Conservation (phyloP, 2,329 filamentous ascomycete species). For the Paracoccidioides lutzii region DNA sequence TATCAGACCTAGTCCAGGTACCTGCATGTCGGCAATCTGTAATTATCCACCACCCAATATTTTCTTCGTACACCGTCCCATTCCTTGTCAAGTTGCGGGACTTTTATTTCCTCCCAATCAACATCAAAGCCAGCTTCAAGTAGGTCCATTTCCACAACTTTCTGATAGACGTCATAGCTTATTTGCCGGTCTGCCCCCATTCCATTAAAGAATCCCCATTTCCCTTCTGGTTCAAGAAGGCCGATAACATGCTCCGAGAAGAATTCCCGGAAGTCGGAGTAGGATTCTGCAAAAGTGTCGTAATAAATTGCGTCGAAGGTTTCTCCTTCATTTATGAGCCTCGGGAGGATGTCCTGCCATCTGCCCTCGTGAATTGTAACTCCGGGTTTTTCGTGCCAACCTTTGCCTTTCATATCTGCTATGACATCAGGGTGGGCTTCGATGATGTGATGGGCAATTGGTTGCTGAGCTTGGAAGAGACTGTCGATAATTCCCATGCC, state of each 20-base stretch:
- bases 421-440: constrained; percentile 74
- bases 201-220: constrained; percentile 55
- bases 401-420: constrained; percentile 51
- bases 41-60: constrained; percentile 71
- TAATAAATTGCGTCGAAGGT: constrained; percentile 87
- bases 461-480: constrained; percentile 57
- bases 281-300: constrained; percentile 94
- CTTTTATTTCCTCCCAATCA: constrained; percentile 66
- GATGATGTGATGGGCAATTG: constrained; percentile 65
- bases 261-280: constrained; percentile 69
- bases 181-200: constrained; percentile 84
- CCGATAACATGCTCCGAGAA: constrained; percentile 78
- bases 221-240: constrained; percentile 46
- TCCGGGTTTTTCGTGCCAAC: constrained; percentile 51
- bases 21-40: constrained; percentile 32
- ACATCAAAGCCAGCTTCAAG: constrained; percentile 81
- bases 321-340: constrained; percentile 53
- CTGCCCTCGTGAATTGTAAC: constrained; percentile 53
- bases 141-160: constrained; percentile 81
- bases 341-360: constrained; percentile 70
- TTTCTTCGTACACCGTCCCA: constrained; percentile 81
- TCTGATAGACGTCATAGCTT: constrained; percentile 92
- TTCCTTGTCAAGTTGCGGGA: constrained; percentile 61
- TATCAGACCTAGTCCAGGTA: constrained; percentile 18
- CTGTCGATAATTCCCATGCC: constrained; percentile 82